phyloP scores from a whole-genome alignment of 106 monocot genomes.

The Dioscorea dumetorum region DNA sequence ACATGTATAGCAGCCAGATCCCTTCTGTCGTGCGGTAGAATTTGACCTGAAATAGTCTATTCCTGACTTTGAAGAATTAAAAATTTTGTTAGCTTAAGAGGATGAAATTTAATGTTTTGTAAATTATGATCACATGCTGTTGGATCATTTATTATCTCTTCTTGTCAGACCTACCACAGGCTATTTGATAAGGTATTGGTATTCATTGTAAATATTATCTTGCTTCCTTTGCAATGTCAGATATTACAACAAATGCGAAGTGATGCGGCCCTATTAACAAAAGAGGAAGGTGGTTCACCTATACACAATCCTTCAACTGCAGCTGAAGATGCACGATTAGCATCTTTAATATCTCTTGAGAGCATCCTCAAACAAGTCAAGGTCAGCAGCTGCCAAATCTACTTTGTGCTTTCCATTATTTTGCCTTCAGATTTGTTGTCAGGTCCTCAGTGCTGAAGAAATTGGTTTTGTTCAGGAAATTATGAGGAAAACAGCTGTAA shows the following conservation, averaged over 20 bases:
- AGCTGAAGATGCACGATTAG: slow-evolving; percentile 94
- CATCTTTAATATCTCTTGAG: slow-evolving; percentile 94
- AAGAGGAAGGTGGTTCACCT: slow-evolving; percentile 95
- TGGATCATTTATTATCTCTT: too few relatives aligned
- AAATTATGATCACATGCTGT: too few relatives aligned
- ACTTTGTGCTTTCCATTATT: not conserved
- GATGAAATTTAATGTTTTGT: too few relatives aligned
- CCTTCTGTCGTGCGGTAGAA: too few relatives aligned
- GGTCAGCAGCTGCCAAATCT: slow-evolving; percentile 24
- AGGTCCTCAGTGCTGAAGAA: not conserved
- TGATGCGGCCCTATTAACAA: slow-evolving; percentile 76
- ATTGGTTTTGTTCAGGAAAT: slow-evolving; percentile 51
- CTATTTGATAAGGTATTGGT: not conserved
- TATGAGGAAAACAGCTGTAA: slow-evolving; percentile 58
- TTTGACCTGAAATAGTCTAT: too few relatives aligned
- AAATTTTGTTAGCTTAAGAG: too few relatives aligned
- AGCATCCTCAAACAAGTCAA: slow-evolving; percentile 77
- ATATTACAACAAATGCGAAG: slow-evolving; percentile 93
- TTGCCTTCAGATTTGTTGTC: not conserved
- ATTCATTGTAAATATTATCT: not conserved
- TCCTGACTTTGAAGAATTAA: too few relatives aligned
- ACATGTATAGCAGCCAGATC: too few relatives aligned
- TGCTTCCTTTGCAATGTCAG: slow-evolving; percentile 23
- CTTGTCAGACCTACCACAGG: too few relatives aligned
- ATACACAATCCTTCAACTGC: slow-evolving; percentile 97